Conservation (phyloP, 2,329 filamentous ascomycete species). For the Cladobotryum mycophilum region DNA sequence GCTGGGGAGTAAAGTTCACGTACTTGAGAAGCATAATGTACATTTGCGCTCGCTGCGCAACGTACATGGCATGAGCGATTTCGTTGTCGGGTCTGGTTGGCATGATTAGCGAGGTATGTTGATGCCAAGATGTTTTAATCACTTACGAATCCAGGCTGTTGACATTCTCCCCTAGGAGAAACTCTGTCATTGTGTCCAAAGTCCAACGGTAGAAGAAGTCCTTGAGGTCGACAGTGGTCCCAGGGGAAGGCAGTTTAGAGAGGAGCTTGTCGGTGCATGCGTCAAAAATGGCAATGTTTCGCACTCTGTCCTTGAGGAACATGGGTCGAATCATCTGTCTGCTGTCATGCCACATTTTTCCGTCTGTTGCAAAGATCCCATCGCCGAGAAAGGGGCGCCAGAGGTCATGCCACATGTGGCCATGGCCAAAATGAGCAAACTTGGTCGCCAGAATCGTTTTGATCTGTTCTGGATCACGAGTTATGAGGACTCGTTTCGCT, state of each 20-base stretch:
- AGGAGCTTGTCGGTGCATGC: conserved; percentile 52
- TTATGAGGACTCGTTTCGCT: conserved; percentile 33
- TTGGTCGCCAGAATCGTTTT: conserved; percentile 51
- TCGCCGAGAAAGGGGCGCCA: conserved; percentile 46
- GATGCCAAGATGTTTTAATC: neutral
- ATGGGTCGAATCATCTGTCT: conserved; percentile 48
- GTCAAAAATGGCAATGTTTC: conserved; percentile 52
- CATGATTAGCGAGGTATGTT: neutral
- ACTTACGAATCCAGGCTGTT: conserved; percentile 37
- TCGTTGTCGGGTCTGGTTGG: conserved; percentile 41
- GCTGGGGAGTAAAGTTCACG: conserved; percentile 9
- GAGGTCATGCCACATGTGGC: conserved; percentile 33
- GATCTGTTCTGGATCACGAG: conserved; percentile 50
- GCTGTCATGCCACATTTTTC: conserved; percentile 47
- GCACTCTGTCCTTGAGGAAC: conserved; percentile 42
- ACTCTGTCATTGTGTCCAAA: conserved; percentile 61
- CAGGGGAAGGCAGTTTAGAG: conserved; percentile 48
- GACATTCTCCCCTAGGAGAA: conserved; percentile 57
- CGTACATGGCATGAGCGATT: conserved; percentile 64
- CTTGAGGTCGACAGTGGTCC: conserved; percentile 53
- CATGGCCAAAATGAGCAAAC: conserved; percentile 49
- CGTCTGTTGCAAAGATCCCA: conserved; percentile 51
- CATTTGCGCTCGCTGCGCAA: conserved; percentile 63
- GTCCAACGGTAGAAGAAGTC: conserved; percentile 60
- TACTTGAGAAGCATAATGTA: conserved; percentile 47